A percentile compares a stretch with the other conserved stretches of the same genome.
Evolutionary conservation across 2,329 filamentous ascomycete genomes (phyloP).

Genomic region (Seiridium unicorne): DNA sequence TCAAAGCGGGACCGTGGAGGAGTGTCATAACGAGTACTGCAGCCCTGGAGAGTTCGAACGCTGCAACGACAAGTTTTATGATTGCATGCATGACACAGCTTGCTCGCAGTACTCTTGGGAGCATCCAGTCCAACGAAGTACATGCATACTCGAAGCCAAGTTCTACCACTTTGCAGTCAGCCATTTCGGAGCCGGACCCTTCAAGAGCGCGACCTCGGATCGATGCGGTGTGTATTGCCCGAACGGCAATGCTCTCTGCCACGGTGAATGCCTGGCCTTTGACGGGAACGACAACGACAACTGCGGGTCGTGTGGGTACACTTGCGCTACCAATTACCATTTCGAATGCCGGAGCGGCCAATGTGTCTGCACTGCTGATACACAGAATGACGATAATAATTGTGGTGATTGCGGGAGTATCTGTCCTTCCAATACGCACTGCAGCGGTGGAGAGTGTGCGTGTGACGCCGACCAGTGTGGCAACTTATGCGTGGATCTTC

Average conservation of each 20-base stretch:
- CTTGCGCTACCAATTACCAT: neutral
- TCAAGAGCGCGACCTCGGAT: neutral
- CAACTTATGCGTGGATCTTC: neutral
- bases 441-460: neutral
- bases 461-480: neutral
- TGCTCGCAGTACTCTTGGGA: neutral
- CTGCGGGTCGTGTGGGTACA: neutral
- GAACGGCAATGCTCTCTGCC: neutral
- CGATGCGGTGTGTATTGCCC: neutral
- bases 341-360: neutral
- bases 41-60: neutral
- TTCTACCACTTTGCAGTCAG: neutral
- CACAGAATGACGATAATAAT: neutral
- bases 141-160: neutral
- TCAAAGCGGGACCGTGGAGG: neutral
- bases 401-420: neutral
- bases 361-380: neutral
- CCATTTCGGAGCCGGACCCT: neutral
- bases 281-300: neutral
- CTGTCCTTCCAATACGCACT: neutral
- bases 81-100: neutral
- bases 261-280: neutral
- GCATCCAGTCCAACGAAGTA: neutral
- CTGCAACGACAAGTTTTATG: neutral
- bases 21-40: neutral